Evolutionary conservation across 192 early-diverging fungal species (phyloP).

Genomic region (Mortierella claussenii): DNA sequence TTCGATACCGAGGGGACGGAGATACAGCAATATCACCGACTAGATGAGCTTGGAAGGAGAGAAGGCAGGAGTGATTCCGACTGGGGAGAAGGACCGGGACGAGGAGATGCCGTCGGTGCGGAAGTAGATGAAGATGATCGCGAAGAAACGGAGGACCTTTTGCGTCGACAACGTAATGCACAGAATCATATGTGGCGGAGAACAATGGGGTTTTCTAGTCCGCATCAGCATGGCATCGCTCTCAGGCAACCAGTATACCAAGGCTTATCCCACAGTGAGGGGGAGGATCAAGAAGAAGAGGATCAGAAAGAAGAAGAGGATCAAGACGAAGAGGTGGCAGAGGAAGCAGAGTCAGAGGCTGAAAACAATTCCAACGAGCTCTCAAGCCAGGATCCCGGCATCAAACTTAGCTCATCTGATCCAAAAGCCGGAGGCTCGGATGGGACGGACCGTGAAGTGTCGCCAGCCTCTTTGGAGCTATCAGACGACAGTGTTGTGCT

Average conservation of each 20-base stretch:
- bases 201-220: no score
- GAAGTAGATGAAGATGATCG: slow-evolving; percentile 17
- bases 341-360: not conserved
- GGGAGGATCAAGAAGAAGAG: not conserved
- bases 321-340: not conserved
- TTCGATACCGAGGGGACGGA: not conserved
- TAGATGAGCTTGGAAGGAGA: not conserved
- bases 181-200: no score
- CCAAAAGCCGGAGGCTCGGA: no score
- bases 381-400: no score
- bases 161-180: no score
- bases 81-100: slow-evolving; percentile 4
- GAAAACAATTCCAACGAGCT: no score
- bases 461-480: not conserved
- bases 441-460: not conserved
- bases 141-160: no score
- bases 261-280: no score
- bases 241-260: no score
- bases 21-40: no score
- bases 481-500: not conserved
- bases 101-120: not conserved
- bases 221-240: no score
- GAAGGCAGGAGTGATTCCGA: no score
- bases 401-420: not conserved
- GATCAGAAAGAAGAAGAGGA: not conserved